Base-by-base conservation (phyloP, 139 green algal genomes). In the Astrephomene gubernaculifera region DNA sequence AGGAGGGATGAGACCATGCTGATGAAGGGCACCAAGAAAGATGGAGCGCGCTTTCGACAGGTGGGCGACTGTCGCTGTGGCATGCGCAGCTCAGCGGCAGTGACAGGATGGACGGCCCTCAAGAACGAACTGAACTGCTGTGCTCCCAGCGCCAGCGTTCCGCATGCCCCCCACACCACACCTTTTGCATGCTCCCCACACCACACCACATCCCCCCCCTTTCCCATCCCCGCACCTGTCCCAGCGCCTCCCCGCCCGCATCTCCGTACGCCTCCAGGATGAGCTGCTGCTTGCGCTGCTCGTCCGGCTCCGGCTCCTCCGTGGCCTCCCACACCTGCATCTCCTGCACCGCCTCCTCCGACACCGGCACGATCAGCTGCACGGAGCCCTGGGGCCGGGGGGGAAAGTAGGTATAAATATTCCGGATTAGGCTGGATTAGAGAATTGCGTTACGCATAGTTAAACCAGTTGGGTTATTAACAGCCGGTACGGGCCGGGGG, bases 351-450 rank as follows among this genome's bases (percentile, higher is more conserved):
- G 25, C 57, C 74, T 71, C 54, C 54, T 71, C 54, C 0, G 74
- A 43, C 54, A 82, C 36, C 24, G 74, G 74, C 7, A 38, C 41
- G n/a, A 82, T 41, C 36, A 82, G 74, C 74, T 71, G 54, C 4
- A 82, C 74, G 29, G 54, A 29, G 54, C 74, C 74, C 74, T 82
- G 54, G 35, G n/a, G 2, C 25, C 71, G 71, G 43, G 61, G 61
- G 22, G 61, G 29, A n/a, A n/a, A n/a, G n/a, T n/a, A n/a, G n/a
- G n/a, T n/a, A n/a, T n/a, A n/a, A n/a, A n/a, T n/a, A n/a, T n/a
- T n/a, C n/a, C n/a, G n/a, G n/a, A n/a, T n/a, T n/a, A n/a, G n/a
- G n/a, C n/a, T n/a, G n/a, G n/a, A n/a, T n/a, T n/a, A n/a, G n/a
- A n/a, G n/a, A n/a, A n/a, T n/a, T n/a, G n/a, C n/a, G n/a, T n/a